These are phyloP conservation scores for Entomortierella chlamydospora DNA, from an alignment of 192 early-diverging fungal genomes.

Conservation along the genomic window DNA sequence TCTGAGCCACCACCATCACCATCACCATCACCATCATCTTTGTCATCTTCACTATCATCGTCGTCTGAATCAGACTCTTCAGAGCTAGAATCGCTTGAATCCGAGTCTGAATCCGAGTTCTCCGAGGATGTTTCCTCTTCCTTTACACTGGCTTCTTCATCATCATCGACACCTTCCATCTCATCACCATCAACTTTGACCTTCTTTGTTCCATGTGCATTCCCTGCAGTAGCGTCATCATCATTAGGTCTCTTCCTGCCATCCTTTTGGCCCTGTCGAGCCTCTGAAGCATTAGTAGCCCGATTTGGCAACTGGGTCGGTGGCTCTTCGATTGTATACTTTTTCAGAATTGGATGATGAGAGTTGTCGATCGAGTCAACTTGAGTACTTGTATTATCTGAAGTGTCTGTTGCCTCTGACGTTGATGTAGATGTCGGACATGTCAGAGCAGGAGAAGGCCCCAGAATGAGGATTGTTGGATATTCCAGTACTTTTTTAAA, in stretches of 20 bases:
- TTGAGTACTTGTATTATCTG: not conserved
- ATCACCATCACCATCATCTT: not conserved
- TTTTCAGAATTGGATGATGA: constrained; percentile 14
- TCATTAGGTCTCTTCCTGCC: not conserved
- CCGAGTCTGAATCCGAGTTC: constrained; percentile 22
- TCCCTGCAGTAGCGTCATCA: not conserved
- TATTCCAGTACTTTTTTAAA: constrained; percentile 65
- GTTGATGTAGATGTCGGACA: too few relatives aligned
- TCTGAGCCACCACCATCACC: not conserved
- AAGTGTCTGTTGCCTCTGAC: not conserved
- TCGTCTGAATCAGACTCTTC: constrained; percentile 16
- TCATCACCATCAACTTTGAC: constrained; percentile 4
- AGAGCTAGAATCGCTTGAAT: constrained; percentile 15
- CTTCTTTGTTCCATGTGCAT: not conserved
- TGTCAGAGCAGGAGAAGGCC: too few relatives aligned
- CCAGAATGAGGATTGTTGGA: constrained; percentile 58
- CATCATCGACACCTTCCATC: not conserved
- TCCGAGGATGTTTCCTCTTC: constrained; percentile 6
- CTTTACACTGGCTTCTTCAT: not conserved
- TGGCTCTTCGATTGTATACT: constrained; percentile 39
- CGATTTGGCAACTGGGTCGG: constrained; percentile 17
- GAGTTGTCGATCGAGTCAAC: not conserved
- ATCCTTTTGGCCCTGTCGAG: not conserved
- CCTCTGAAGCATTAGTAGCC: not conserved
- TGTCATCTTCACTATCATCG: not conserved